Conservation (phyloP, 2,329 filamentous ascomycete genomes). For the Pseudopyrenochaeta lycopersici region DNA sequence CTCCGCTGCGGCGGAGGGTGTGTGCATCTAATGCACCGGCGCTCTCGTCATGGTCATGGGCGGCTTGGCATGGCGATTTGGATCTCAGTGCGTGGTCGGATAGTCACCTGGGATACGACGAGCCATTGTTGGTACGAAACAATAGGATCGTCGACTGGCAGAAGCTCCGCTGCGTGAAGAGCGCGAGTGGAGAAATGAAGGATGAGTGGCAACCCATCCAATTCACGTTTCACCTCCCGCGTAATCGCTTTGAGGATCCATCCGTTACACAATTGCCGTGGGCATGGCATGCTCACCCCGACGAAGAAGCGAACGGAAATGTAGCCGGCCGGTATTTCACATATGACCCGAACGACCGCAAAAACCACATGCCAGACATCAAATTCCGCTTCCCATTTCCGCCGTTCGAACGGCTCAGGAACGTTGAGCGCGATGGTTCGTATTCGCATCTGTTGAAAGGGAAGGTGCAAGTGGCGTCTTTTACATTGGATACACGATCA, state of each 20-base stretch:
- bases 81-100: slow-evolving; percentile 11
- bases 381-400: slow-evolving; percentile 9
- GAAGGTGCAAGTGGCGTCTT: slow-evolving; percentile 7
- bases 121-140: slow-evolving; percentile 5
- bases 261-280: neutral
- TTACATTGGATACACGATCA: slow-evolving; percentile 8
- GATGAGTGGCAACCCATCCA: neutral
- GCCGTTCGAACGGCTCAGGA: slow-evolving; percentile 5
- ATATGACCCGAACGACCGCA: slow-evolving; percentile 1
- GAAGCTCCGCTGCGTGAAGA: slow-evolving; percentile 10
- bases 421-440: slow-evolving; percentile 7
- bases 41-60: slow-evolving; percentile 17
- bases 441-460: slow-evolving; percentile 6
- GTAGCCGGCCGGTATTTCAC: slow-evolving; percentile 1
- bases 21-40: neutral
- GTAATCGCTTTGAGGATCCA: too few species aligned
- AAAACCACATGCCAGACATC: slow-evolving; percentile 6
- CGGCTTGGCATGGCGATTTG: slow-evolving; percentile 17
- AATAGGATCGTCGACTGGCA: slow-evolving; percentile 11
- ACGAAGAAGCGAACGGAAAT: slow-evolving; percentile 5
- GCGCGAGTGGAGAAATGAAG: slow-evolving; percentile 2
- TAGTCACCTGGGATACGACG: slow-evolving; percentile 9
- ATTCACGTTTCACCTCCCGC: too few species aligned
- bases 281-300: slow-evolving; percentile 10
- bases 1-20: slow-evolving; percentile 6